Base-by-base conservation (phyloP, 192 early-diverging fungal genomes). In the Coemansia sp. region DNA sequence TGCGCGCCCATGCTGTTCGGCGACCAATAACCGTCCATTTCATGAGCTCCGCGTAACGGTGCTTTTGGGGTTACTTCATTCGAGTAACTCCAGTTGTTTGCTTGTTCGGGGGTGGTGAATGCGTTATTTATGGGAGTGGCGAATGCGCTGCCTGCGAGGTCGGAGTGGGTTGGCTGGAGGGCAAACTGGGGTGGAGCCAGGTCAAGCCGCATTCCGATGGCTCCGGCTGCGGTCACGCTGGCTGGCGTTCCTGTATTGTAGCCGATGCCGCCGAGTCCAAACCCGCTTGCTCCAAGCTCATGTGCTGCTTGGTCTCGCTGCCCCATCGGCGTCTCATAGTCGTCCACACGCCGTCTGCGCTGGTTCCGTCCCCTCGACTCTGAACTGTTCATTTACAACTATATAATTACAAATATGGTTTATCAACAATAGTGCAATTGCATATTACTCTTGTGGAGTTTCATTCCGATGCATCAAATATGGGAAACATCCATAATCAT, bases 161-260 rank as follows among this genome's bases (percentile, higher is more conserved):
- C 25, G 61, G 61, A 8, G 7, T 7, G 21, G 21, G 21, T 35
- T 35, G 31, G 6, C 31, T 53, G 50, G 1, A 52, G 51, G 4
- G 50, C 61, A 52, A 63, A 52, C 21, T 35, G 59, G 9, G 48
- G 62, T 12, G 59, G 45, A 1, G 43, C 60, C 27, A 62, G 7
- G n/a, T 69, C 54, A 39, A 69, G 45, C 3, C 67, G 59, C 22
- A 59, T 26, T 37, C 67, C 67, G 6, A 68, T 51, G 2, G 67
- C 67, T 2, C 16, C 54, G 31, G 67, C 67, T 35, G 67, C 67
- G 5, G 62, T 38, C 7, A 45, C 60, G 22, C 29, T 69, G 16
- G 67, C 59, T 0, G 67, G 67, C 9, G 66, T 69, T 53, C 51
- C 49, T 7, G 25, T 37, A 4, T 29, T 11, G 25, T 25, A 45